Conservation (phyloP, 306 rosid genomes). For the Prinsepia uniflora region DNA sequence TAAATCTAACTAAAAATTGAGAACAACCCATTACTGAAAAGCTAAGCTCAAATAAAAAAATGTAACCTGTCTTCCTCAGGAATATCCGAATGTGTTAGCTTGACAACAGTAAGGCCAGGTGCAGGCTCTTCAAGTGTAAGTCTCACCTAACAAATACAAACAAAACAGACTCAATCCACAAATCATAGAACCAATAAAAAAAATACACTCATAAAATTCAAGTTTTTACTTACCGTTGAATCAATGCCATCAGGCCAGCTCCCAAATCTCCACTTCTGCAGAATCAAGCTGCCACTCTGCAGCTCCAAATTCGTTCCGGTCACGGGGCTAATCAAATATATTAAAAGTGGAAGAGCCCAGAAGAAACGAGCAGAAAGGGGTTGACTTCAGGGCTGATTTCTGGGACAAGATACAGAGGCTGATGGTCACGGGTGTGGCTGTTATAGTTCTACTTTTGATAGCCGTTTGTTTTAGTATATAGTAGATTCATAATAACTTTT, state of each 20-base stretch:
- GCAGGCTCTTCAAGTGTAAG: slow-evolving; percentile 82
- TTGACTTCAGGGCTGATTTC: too few species aligned
- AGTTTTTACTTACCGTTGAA: slow-evolving; percentile 45
- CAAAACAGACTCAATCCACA: background rate
- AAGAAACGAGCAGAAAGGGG: too few species aligned
- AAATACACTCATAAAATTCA: background rate
- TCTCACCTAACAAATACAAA: slow-evolving; percentile 56
- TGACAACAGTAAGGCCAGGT: slow-evolving; percentile 67
- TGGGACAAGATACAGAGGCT: too few species aligned
- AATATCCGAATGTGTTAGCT: slow-evolving; percentile 70
- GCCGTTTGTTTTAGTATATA: too few species aligned
- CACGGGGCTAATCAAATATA: too few species aligned
- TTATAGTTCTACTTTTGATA: too few species aligned
- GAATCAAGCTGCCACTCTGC: slow-evolving; percentile 72
- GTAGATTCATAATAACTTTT: too few species aligned
- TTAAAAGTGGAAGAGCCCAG: too few species aligned
- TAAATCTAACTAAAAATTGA: too few species aligned
- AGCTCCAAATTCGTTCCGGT: slow-evolving; percentile 75
- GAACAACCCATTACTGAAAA: background rate
- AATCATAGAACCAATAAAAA: background rate
- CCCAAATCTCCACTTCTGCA: slow-evolving; percentile 90
- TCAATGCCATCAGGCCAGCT: slow-evolving; percentile 79
- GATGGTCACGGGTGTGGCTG: too few species aligned
- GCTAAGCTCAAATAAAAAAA: background rate
- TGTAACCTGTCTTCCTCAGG: slow-evolving; percentile 91